Percentiles rank a stretch among this genome's conserved stretches.
Evolutionary conservation across 2,329 filamentous ascomycete species (phyloP).

Genomic region (Gliomastix tumulicola): DNA sequence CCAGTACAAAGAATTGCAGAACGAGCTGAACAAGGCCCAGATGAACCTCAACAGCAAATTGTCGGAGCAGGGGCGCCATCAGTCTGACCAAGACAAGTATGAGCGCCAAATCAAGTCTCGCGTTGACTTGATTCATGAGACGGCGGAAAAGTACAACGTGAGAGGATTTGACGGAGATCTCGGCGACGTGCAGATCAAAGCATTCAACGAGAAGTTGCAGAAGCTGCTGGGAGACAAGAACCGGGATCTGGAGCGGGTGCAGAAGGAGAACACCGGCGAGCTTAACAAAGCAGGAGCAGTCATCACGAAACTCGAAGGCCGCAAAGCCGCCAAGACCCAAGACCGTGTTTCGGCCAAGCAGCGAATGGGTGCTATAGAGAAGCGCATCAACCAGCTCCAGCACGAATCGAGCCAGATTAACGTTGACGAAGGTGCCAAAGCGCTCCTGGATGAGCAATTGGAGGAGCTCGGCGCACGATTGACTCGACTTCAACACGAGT

Average conservation of each 20-base stretch:
- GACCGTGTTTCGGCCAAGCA: conserved; percentile 68
- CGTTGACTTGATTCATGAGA: conserved; percentile 67
- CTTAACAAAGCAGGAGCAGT: conserved; percentile 63
- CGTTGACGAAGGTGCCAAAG: conserved; percentile 79
- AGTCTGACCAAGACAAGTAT: conserved; percentile 82
- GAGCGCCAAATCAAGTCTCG: conserved; percentile 71
- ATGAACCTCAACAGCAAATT: conserved; percentile 43
- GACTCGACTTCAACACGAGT: conserved; percentile 52
- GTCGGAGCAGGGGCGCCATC: conserved; percentile 66
- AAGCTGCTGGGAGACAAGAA: conserved; percentile 74
- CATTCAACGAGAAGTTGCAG: conserved; percentile 72
- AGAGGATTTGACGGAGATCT: conserved; percentile 78
- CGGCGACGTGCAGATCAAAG: conserved; percentile 62
- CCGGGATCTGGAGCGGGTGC: conserved; percentile 66
- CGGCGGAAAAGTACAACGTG: conserved; percentile 70
- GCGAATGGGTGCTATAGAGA: conserved; percentile 68
- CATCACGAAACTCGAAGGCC: conserved; percentile 68
- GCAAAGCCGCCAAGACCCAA: conserved; percentile 65
- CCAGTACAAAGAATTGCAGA: conserved; percentile 60
- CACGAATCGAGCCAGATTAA: conserved; percentile 64
- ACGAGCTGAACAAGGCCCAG: conserved; percentile 35
- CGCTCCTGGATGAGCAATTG: conserved; percentile 66
- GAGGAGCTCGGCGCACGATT: conserved; percentile 62
- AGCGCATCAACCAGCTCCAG: conserved; percentile 60
- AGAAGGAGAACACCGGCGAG: conserved; percentile 67